These are phyloP conservation scores for Calonectria hongkongensis DNA, from an alignment of 2,329 filamentous ascomycete genomes.

Conservation along the genomic window DNA sequence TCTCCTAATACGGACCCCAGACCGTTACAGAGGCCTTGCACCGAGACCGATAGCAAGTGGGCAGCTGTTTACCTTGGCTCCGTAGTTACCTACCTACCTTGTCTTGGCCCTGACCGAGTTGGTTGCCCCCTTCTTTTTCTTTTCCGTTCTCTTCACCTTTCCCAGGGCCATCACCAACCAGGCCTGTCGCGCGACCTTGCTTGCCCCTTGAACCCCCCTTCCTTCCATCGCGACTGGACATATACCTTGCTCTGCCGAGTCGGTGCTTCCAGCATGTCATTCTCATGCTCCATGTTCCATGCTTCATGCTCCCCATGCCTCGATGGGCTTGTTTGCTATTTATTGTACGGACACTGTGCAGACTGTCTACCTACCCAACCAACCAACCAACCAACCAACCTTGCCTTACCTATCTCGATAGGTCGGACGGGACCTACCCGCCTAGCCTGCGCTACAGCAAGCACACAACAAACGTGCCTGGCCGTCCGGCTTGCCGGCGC, in stretches of 20 bases:
- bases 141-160: constrained; percentile 23
- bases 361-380: not conserved
- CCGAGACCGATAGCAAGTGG: constrained; percentile 27
- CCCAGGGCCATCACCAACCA: constrained; percentile 14
- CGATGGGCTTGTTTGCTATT: not conserved
- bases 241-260: constrained; percentile 28
- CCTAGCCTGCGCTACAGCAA: constrained; percentile 23
- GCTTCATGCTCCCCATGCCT: not conserved
- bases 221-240: constrained; percentile 9
- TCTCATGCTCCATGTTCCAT: constrained; percentile 9
- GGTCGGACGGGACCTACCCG: constrained; percentile 18
- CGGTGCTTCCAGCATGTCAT: constrained; percentile 14
- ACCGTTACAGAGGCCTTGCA: constrained; percentile 34
- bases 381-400: constrained; percentile 1
- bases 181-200: constrained; percentile 31
- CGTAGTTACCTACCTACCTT: constrained; percentile 18
- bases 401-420: constrained; percentile 17
- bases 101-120: constrained; percentile 27
- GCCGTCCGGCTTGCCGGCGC: constrained; percentile 19
- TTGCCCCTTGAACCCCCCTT: not conserved
- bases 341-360: constrained; percentile 17
- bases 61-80: constrained; percentile 22
- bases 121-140: constrained; percentile 26
- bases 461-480: constrained; percentile 19
- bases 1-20: constrained; percentile 33